phyloP scores from a whole-genome alignment of 495 filamentous ascomycete species.

The Saxispiralis lemnorum region DNA sequence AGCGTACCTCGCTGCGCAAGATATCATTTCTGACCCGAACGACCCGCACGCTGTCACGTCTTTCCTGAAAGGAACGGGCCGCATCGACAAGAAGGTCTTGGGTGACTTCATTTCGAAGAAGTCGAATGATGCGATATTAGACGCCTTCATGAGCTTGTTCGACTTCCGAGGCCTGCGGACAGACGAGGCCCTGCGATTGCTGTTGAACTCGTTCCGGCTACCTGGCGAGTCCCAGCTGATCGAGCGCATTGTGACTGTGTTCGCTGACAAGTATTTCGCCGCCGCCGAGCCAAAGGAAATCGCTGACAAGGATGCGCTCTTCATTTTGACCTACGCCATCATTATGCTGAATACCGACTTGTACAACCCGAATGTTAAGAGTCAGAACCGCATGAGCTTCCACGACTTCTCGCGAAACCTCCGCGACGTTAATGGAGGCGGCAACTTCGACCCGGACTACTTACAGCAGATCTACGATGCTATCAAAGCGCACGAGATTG shows the following conservation, averaged over 20 bases:
- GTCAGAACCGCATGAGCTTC: constrained; percentile 60
- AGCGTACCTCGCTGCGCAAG: constrained; percentile 64
- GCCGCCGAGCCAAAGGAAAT: constrained; percentile 55
- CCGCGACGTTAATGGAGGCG: constrained; percentile 67
- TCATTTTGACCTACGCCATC: constrained; percentile 82
- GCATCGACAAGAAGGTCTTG: constrained; percentile 76
- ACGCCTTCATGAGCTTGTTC: constrained; percentile 67
- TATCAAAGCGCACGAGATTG: constrained; percentile 86
- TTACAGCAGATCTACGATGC: constrained; percentile 77
- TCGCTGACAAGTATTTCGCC: constrained; percentile 73
- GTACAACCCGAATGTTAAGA: constrained; percentile 83
- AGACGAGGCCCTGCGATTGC: constrained; percentile 72
- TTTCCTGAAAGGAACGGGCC: constrained; percentile 69
- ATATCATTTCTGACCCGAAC: constrained; percentile 59
- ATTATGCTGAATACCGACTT: constrained; percentile 95
- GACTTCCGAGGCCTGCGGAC: constrained; percentile 74
- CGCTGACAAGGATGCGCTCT: constrained; percentile 75
- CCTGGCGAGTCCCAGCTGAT: constrained; percentile 87
- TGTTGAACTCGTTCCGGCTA: constrained; percentile 83
- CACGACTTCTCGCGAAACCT: constrained; percentile 72
- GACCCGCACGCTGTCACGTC: constrained; percentile 56
- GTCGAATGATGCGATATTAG: constrained; percentile 60
- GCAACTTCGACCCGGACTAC: constrained; percentile 73
- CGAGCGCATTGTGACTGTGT: constrained; percentile 74
- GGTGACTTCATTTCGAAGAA: constrained; percentile 88